Evolutionary conservation across 2,329 filamentous ascomycete genomes (phyloP), one percentile per base, ranked within the genome.

Genomic region (Sporothrix sp.): DNA sequence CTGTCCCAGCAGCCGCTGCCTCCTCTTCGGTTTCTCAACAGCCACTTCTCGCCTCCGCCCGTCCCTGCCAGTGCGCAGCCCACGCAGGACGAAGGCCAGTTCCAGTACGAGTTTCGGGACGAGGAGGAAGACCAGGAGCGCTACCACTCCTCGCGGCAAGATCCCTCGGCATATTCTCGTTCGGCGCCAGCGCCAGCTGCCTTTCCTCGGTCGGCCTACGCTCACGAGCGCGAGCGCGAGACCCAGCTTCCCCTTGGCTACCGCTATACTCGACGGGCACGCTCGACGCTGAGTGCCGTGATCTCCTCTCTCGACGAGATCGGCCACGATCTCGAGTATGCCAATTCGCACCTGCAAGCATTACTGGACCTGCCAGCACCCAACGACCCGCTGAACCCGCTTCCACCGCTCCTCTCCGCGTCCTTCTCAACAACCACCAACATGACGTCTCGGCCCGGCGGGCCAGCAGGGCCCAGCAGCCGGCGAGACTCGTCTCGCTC

Each of bases 271-370:
- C 39, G 30, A 3, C 18, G 32, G 8, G 42, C 14, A 4, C 21
- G 36, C 5, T 44, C 46, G 13, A 39, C 30, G 4, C 14, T 51
- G 35, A 27, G 20, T 20, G 21, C 48, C 16, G 36, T 48, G n/a
- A 11, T 49, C 8, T 38, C 48, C 39, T 49, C 44, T 9, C 51
- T 55, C 36, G 51, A 53, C 32, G 48, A 50, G 18, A 47, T 55
- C 10, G 54, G 46, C 40, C 54, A 65, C 33, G 63, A 64, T 39
- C 61, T 70, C 46, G 67, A 71, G 51, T 65, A 69, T 57, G 66
- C 67, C 42, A 72, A 72, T 59, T 64, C 69, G 11, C 69, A 71
- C 46, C 62, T 73, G 16, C 63, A 68, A 8, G 64, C 69, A 6
- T 59, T 74, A 27, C 61, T 73, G n/a, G 69, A 72, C 30, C 60